These are phyloP conservation scores for Ehretia macrophylla DNA, from an alignment of 257 asterid species.

Conservation along the genomic window DNA sequence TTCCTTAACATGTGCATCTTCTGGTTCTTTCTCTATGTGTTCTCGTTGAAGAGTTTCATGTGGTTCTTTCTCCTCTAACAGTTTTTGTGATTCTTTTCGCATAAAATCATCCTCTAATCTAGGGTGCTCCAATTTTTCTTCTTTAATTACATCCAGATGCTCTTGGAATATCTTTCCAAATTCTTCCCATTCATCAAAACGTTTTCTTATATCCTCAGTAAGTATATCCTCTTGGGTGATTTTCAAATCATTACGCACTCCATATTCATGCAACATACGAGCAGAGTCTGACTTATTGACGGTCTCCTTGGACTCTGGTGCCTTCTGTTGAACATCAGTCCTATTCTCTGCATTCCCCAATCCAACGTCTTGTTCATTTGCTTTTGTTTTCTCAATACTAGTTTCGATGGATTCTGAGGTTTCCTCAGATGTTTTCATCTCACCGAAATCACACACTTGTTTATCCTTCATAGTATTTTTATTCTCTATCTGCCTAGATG, in stretches of 20 bases:
- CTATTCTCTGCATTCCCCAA: background rate
- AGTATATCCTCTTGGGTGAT: conserved; percentile 1
- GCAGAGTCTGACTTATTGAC: background rate
- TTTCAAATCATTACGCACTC: background rate
- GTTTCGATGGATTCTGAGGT: conserved; percentile 14
- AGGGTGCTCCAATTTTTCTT: conserved; percentile 13
- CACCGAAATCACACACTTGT: conserved; percentile 19
- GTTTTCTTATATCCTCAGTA: background rate
- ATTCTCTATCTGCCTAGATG: conserved; percentile 35
- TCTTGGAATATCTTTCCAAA: conserved; percentile 10
- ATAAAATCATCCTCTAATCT: conserved; percentile 22
- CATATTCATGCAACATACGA: background rate
- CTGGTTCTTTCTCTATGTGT: conserved; percentile 14
- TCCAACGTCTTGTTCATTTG: conserved; percentile 11
- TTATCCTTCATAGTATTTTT: conserved; percentile 13
- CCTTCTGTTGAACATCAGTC: background rate
- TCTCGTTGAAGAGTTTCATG: conserved; percentile 9
- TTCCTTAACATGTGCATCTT: conserved; percentile 20
- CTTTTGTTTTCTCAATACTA: conserved; percentile 16
- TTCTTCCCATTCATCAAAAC: background rate
- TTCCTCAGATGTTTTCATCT: conserved; percentile 19
- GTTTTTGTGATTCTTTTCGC: conserved; percentile 24
- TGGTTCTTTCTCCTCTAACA: conserved; percentile 35
- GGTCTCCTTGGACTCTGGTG: background rate
- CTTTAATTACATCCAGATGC: conserved; percentile 15